Conservation (phyloP, 2,329 filamentous ascomycete genomes). For the Drechslerella coelobrocha region DNA sequence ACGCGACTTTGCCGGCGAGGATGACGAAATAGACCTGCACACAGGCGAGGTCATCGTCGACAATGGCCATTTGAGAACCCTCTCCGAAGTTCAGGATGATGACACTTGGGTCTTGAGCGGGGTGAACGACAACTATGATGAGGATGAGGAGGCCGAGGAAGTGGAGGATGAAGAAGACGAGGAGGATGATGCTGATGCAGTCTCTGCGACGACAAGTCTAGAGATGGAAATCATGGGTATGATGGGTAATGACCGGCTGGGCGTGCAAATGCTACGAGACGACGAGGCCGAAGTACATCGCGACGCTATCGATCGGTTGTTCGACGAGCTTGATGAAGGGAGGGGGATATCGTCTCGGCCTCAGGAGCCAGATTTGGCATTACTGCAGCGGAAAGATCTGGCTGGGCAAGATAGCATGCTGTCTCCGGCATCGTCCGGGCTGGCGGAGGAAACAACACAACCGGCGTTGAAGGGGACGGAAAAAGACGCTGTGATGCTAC, state of each 20-base stretch:
- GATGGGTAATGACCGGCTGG: slow-evolving; percentile 35
- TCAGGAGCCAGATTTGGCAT: slow-evolving; percentile 13
- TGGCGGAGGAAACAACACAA: background rate
- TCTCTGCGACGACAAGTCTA: slow-evolving; percentile 29
- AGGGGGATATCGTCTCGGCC: slow-evolving; percentile 9
- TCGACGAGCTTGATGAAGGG: slow-evolving; percentile 54
- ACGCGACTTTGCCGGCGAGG: slow-evolving; percentile 79
- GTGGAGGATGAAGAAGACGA: slow-evolving; percentile 45
- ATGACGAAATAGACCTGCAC: slow-evolving; percentile 85
- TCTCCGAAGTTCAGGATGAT: slow-evolving; percentile 61
- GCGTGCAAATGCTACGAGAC: slow-evolving; percentile 34
- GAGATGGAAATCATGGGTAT: slow-evolving; percentile 46
- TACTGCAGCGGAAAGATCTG: slow-evolving; percentile 39
- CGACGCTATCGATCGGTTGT: slow-evolving; percentile 55
- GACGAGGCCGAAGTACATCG: slow-evolving; percentile 41
- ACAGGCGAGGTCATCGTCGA: slow-evolving; percentile 85
- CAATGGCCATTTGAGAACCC: slow-evolving; percentile 79
- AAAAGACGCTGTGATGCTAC: slow-evolving; percentile 3
- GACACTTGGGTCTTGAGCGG: slow-evolving; percentile 63
- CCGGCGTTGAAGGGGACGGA: slow-evolving; percentile 8
- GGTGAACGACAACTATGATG: slow-evolving; percentile 35
- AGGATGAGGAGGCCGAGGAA: slow-evolving; percentile 51
- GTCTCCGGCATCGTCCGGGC: slow-evolving; percentile 28
- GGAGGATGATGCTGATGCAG: slow-evolving; percentile 40
- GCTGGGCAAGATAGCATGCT: slow-evolving; percentile 22